A percentile compares a stretch with the other conserved stretches of the same genome.
These are phyloP conservation scores for Nigrospora sphaerica DNA, from an alignment of 2,329 filamentous ascomycete species.

Conservation along the genomic window DNA sequence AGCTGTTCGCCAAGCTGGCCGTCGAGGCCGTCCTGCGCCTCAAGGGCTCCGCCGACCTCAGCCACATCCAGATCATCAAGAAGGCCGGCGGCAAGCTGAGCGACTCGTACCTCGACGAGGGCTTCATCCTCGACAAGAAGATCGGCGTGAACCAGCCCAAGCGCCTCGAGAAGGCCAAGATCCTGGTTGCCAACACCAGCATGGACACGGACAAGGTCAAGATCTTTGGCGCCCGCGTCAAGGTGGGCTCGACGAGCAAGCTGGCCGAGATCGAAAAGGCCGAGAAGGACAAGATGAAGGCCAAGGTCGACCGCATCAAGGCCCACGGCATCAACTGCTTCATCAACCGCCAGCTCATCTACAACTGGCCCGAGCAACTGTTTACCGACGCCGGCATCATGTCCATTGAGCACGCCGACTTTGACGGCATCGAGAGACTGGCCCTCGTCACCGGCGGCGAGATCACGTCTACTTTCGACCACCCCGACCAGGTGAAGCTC, in stretches of 20 bases:
- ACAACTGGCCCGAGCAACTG: conserved; percentile 99
- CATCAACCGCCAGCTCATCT: conserved; percentile 98
- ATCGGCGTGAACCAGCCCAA: conserved; percentile 99
- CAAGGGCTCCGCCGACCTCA: conserved; percentile 85
- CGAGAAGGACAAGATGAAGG: conserved; percentile 98
- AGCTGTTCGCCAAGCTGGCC: conserved; percentile 84
- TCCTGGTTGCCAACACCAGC: conserved; percentile 92
- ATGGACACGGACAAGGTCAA: conserved; percentile 99
- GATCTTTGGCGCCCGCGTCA: conserved; percentile 95
- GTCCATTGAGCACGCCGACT: conserved; percentile 98
- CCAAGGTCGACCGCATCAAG: conserved; percentile 98
- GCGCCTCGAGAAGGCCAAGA: conserved; percentile 95
- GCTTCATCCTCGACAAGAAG: conserved; percentile 98
- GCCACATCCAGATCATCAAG: conserved; percentile 99
- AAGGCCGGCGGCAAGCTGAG: conserved; percentile 96
- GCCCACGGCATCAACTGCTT: conserved; percentile 99
- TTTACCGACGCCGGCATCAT: conserved; percentile 97
- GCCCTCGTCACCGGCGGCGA: conserved; percentile 95
- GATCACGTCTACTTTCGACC: conserved; percentile 95
- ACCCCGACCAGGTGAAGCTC: conserved; percentile 94
- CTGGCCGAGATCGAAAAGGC: conserved; percentile 97
- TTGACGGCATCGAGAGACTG: conserved; percentile 92
- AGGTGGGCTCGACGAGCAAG: conserved; percentile 93
- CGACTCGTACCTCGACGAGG: conserved; percentile 95
- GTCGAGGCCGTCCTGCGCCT: conserved; percentile 87